phyloP scores from a whole-genome alignment of 495 filamentous ascomycete species.

The Penicillium turbatum region DNA sequence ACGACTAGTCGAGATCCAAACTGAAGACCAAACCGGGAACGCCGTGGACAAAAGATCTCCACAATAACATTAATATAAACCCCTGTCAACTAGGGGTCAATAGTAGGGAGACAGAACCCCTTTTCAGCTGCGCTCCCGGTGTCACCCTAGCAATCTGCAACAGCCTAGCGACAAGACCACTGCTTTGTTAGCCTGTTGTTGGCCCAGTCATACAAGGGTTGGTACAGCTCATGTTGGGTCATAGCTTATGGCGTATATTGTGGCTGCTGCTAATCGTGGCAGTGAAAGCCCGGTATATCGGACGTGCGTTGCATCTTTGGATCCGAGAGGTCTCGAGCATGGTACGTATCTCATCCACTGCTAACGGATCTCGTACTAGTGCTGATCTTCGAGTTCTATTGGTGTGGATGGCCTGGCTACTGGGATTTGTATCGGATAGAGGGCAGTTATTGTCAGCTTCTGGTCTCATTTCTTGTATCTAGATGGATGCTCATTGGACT shows the following conservation, averaged over 20 bases:
- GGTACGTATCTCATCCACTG: too few relatives aligned
- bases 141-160: neutral
- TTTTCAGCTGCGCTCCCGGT: neutral
- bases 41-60: neutral
- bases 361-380: too few relatives aligned
- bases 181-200: conserved; percentile 11
- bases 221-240: neutral
- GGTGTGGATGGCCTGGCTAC: too few relatives aligned
- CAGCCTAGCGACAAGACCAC: neutral
- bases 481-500: too few relatives aligned
- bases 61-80: neutral
- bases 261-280: neutral
- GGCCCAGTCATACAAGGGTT: conserved; percentile 3
- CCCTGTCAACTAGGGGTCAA: neutral
- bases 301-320: too few relatives aligned
- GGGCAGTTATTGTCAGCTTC: too few relatives aligned
- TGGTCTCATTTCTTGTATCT: too few relatives aligned
- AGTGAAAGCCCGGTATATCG: neutral
- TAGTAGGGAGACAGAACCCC: neutral
- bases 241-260: neutral
- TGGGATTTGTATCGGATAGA: too few relatives aligned
- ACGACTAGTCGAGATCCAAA: conserved; percentile 2
- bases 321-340: too few relatives aligned
- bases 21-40: neutral
- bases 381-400: too few relatives aligned